These are phyloP conservation scores for Mycena vulgaris DNA, from an alignment of 768 basidiomycete genomes.

Conservation along the genomic window DNA sequence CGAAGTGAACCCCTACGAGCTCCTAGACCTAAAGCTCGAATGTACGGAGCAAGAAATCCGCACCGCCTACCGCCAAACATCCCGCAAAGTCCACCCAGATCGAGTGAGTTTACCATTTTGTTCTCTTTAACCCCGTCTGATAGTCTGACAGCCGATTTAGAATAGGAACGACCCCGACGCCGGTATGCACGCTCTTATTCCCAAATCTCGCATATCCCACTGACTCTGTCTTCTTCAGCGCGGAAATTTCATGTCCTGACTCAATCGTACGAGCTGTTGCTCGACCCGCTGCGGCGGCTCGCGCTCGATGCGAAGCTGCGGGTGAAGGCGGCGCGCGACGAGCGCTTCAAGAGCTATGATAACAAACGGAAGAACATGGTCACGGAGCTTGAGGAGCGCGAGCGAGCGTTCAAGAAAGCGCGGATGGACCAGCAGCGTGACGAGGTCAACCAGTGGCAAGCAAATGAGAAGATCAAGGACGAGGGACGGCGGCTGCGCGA, in stretches of 20 bases:
- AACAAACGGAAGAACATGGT: constrained; percentile 81
- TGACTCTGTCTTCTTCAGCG: constrained; percentile 53
- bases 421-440: constrained; percentile 74
- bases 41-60: constrained; percentile 84
- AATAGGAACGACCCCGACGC: constrained; percentile 88
- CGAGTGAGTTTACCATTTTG: constrained; percentile 64
- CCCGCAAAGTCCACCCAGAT: constrained; percentile 91
- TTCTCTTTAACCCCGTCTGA: constrained; percentile 28
- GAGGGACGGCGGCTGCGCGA: constrained; percentile 79
- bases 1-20: constrained; percentile 81
- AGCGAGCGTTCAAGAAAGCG: constrained; percentile 83
- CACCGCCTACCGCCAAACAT: constrained; percentile 84
- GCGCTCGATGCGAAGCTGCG: constrained; percentile 88
- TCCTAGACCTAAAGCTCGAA: constrained; percentile 73
- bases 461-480: constrained; percentile 83
- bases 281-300: constrained; percentile 84
- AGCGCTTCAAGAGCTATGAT: constrained; percentile 80
- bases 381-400: constrained; percentile 85
- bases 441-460: constrained; percentile 66
- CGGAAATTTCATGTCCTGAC: constrained; percentile 90
- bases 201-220: no score
- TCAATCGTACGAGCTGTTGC: constrained; percentile 83
- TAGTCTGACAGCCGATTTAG: constrained; percentile 54
- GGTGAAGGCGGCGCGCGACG: constrained; percentile 75
- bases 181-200: background rate